These are phyloP conservation scores for Cladophialophora carrionii DNA, from an alignment of 2,329 filamentous ascomycete genomes.

Conservation along the genomic window DNA sequence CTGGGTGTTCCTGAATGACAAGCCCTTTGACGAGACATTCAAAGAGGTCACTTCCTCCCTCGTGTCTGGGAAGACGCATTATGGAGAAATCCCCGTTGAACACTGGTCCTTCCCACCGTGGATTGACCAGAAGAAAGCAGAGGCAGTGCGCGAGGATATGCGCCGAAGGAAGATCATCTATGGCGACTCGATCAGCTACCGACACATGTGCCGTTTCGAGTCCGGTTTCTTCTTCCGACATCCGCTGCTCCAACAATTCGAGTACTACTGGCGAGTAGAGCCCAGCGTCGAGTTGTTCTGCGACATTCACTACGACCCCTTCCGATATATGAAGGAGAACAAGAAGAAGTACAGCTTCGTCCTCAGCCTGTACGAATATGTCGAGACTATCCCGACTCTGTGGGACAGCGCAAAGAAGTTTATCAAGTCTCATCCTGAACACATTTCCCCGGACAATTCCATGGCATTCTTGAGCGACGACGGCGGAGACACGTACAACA, in stretches of 20 bases:
- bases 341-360: slow-evolving; percentile 99
- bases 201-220: slow-evolving; percentile 99
- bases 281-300: slow-evolving; percentile 95
- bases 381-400: slow-evolving; percentile 91
- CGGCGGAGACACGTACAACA: slow-evolving; percentile 87
- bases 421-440: slow-evolving; percentile 85
- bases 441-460: slow-evolving; percentile 80
- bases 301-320: slow-evolving; percentile 92
- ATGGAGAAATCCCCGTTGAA: slow-evolving; percentile 84
- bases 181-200: slow-evolving; percentile 93
- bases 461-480: slow-evolving; percentile 93
- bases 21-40: slow-evolving; percentile 90
- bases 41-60: slow-evolving; percentile 87
- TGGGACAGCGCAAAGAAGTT: slow-evolving; percentile 97
- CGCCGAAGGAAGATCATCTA: slow-evolving; percentile 94
- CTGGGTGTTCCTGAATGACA: slow-evolving; percentile 98
- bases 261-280: slow-evolving; percentile 99
- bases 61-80: slow-evolving; percentile 89
- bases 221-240: slow-evolving; percentile 99
- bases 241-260: slow-evolving; percentile 88
- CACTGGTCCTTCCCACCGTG: slow-evolving; percentile 97
- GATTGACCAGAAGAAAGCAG: slow-evolving; percentile 94
- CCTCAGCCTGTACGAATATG: slow-evolving; percentile 92
- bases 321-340: slow-evolving; percentile 94
- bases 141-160: slow-evolving; percentile 92